Percentiles rank a stretch among this genome's conserved stretches.
Evolutionary conservation across 2,329 filamentous ascomycete species (phyloP).

Genomic region (Pseudofabraea citricarpa): DNA sequence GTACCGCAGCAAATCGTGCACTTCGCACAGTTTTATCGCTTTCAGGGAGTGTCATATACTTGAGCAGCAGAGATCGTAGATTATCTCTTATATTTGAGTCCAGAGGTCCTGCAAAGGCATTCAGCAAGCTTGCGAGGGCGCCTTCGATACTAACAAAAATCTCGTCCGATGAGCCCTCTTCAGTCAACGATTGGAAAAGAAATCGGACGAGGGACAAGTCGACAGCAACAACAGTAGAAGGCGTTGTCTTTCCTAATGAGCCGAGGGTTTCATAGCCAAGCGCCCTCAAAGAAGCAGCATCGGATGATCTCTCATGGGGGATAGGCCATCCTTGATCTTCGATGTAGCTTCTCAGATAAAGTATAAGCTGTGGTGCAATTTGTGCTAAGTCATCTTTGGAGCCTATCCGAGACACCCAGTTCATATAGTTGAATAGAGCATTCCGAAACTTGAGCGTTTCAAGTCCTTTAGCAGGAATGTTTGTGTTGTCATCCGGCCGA

Average conservation of each 20-base stretch:
- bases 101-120: slow-evolving; percentile 41
- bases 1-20: slow-evolving; percentile 75
- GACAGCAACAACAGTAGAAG: slow-evolving; percentile 47
- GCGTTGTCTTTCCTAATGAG: slow-evolving; percentile 64
- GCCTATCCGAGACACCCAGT: slow-evolving; percentile 78
- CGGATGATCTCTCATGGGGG: slow-evolving; percentile 51
- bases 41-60: slow-evolving; percentile 57
- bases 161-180: slow-evolving; percentile 68
- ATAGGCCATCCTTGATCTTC: slow-evolving; percentile 78
- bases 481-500: slow-evolving; percentile 35
- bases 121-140: slow-evolving; percentile 73
- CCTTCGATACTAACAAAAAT: slow-evolving; percentile 87
- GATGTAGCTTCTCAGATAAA: slow-evolving; percentile 68
- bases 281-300: slow-evolving; percentile 64
- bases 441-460: slow-evolving; percentile 76
- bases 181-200: slow-evolving; percentile 78
- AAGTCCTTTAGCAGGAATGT: slow-evolving; percentile 26
- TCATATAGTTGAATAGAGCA: slow-evolving; percentile 80
- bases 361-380: slow-evolving; percentile 65
- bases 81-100: slow-evolving; percentile 25
- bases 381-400: slow-evolving; percentile 52
- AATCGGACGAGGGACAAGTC: slow-evolving; percentile 59
- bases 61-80: slow-evolving; percentile 51
- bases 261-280: slow-evolving; percentile 91
- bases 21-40: slow-evolving; percentile 56